Evolutionary conservation across 345 rosid species (phyloP).

Genomic region (Bruguiera gymnorhiza): DNA sequence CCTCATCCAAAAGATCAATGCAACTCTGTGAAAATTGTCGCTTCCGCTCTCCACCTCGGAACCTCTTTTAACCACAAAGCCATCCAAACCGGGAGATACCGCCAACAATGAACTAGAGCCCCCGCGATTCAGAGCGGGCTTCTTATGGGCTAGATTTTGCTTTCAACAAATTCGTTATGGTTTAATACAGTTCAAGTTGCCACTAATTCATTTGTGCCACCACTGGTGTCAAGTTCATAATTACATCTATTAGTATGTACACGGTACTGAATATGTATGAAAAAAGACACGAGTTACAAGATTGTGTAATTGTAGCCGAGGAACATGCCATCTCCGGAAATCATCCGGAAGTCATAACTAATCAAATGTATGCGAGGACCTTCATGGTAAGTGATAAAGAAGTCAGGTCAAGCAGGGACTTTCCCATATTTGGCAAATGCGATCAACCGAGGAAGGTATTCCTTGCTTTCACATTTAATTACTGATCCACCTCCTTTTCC

Average conservation of each 20-base stretch:
- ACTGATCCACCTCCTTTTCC: constrained; percentile 87
- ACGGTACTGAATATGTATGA: constrained; percentile 21
- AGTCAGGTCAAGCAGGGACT: background rate
- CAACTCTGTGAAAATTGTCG: background rate
- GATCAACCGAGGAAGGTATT: constrained; percentile 6
- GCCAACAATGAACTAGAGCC: background rate
- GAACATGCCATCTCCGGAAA: constrained; percentile 21
- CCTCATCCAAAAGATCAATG: background rate
- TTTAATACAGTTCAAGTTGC: constrained; percentile 14
- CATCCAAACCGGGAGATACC: background rate
- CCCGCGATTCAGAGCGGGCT: background rate
- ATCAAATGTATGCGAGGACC: constrained; percentile 6
- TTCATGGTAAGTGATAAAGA: constrained; percentile 10
- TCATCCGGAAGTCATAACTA: constrained; percentile 6
- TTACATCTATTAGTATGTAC: constrained; percentile 39
- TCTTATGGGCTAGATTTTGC: constrained; percentile 1
- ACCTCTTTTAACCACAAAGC: background rate
- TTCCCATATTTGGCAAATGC: background rate
- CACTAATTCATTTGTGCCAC: constrained; percentile 31
- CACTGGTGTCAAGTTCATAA: constrained; percentile 28
- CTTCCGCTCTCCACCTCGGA: background rate
- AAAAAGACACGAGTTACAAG: constrained; percentile 23
- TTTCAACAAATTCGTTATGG: constrained; percentile 11
- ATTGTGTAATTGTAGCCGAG: constrained; percentile 8
- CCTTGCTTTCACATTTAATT: constrained; percentile 30